Base-by-base conservation (phyloP, 1,284 basidiomycete genomes). In the Papiliotrema fonsecae region DNA sequence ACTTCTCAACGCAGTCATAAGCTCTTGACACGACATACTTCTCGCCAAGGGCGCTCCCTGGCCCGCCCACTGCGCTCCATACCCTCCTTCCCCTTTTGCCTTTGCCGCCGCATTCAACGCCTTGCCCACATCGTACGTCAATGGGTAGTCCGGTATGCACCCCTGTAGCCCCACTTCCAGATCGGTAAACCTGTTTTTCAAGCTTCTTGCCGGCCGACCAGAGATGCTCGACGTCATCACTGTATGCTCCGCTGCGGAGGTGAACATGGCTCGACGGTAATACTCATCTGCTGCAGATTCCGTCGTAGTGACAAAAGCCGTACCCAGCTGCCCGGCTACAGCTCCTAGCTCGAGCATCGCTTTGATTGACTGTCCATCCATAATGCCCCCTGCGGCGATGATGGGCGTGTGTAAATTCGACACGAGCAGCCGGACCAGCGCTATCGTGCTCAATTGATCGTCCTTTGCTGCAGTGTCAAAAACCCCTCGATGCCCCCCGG, bases 401-500 rank as follows among this genome's bases (percentile, higher is more conserved):
- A 70, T 52, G 4, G 68, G 68, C 19, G 62, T 32, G 1, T 11
- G 30, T 0, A 19, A 34, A 19, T 47, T 27, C 7, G 44, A 9
- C 16, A 61, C 50, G 10, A 68, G 51, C 2, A 61, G 47, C 6
- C 52, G 50, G 0, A 52, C 56, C 13, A 68, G 57, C 0, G 53
- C 54, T 28, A 61, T 31, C 11, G 60, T 65, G 2, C 49, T 38
- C 6, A 67, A 54, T 28, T 53, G 31, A n/a, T 65, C 56, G 51
- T 70, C 68, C 25, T 37, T 37, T 2, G 22, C 45, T 0, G 25
- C 13, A 2, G 54, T 52, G 51, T 67, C 60, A 40, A 70, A 67
- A n/a, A 61, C 53, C 5, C 68, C 66, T 26, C 66, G 49, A 58
- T 70, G 68, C 1, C 68, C 68, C 16, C 68, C 68, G 2, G 66